Conservation (phyloP, 345 rosid species). For the Physaria fendleri region DNA sequence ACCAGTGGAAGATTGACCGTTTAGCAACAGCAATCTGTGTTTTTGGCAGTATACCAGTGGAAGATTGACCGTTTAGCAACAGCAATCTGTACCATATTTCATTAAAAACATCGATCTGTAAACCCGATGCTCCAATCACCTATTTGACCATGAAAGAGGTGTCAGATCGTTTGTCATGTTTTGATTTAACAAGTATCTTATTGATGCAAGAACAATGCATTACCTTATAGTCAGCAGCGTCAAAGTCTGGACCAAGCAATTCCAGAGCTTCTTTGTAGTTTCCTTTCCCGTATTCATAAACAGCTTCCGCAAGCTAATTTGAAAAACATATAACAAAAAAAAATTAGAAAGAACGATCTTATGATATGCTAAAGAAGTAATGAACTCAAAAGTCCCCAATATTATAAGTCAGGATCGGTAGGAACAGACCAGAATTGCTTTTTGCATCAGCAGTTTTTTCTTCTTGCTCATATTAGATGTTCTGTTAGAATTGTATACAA, state of each 20-base stretch:
- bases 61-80: slow-evolving; percentile 50
- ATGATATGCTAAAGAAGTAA: not conserved
- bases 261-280: slow-evolving; percentile 43
- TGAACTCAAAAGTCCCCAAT: not conserved
- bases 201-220: no score
- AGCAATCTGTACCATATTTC: slow-evolving; percentile 69
- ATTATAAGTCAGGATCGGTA: not conserved
- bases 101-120: slow-evolving; percentile 71
- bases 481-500: slow-evolving; percentile 25
- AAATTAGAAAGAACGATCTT: not conserved
- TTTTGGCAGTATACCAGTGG: slow-evolving; percentile 37
- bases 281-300: slow-evolving; percentile 51
- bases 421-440: slow-evolving; percentile 55
- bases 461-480: slow-evolving; percentile 46
- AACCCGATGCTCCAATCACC: slow-evolving; percentile 80
- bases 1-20: slow-evolving; percentile 58
- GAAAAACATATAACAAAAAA: not conserved
- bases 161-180: no score
- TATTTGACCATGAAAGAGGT: no score
- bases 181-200: not conserved
- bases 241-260: slow-evolving; percentile 60
- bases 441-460: slow-evolving; percentile 61
- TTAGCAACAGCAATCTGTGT: slow-evolving; percentile 39
- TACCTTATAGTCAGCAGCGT: slow-evolving; percentile 64
- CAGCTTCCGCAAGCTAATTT: slow-evolving; percentile 69